Percentiles rank a stretch among this genome's conserved stretches.
Evolutionary conservation across 495 filamentous ascomycete genomes (phyloP).

Genomic region (Neurospora tetraspora): DNA sequence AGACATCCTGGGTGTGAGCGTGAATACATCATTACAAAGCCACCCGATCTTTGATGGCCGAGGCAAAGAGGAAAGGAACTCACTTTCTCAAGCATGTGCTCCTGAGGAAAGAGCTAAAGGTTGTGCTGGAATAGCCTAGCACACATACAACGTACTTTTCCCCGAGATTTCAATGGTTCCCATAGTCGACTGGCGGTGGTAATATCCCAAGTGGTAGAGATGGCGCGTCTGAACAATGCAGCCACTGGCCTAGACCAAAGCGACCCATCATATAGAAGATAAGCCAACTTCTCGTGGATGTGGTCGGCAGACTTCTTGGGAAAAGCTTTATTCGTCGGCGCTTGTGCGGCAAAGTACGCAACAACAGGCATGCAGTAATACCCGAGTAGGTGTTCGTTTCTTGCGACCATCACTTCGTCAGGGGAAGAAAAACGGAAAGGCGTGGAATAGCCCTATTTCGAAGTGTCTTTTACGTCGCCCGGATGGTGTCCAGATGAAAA

Average conservation of each 20-base stretch:
- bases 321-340: background rate
- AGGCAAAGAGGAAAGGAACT: background rate
- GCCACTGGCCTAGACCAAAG: background rate
- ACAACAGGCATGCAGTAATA: background rate
- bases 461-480: background rate
- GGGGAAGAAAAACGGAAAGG: background rate
- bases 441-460: background rate
- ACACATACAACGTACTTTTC: background rate
- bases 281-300: background rate
- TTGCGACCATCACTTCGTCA: background rate
- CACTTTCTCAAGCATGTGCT: background rate
- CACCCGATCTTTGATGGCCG: background rate
- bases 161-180: background rate
- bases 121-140: background rate
- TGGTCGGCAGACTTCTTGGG: background rate
- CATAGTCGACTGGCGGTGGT: background rate
- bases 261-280: background rate
- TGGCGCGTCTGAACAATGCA: background rate
- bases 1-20: background rate
- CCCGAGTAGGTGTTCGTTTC: background rate
- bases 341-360: background rate
- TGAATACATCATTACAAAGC: background rate
- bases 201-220: background rate
- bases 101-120: background rate
- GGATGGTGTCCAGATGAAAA: background rate